Conservation (phyloP, 1,139 yeast species). For the Citeromyces hawaiiensis region DNA sequence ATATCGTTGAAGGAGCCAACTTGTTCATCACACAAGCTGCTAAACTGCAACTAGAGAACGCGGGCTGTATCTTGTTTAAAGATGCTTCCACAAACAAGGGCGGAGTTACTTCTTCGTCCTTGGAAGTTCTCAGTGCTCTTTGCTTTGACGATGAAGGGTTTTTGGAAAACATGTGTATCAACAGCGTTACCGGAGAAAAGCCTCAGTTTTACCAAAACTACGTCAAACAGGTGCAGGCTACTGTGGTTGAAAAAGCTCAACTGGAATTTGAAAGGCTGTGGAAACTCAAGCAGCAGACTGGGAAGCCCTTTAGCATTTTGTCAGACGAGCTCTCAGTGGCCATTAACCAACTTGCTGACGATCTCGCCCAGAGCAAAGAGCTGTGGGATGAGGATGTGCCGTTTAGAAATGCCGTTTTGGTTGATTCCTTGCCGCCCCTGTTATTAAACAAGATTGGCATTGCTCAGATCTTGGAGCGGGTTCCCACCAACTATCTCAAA, state of each 20-base stretch:
- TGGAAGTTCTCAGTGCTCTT: conserved; percentile 90
- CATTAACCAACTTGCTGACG: conserved; percentile 83
- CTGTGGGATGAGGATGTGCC: conserved; percentile 73
- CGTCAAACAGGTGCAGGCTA: conserved; percentile 71
- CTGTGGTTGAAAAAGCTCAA: conserved; percentile 65
- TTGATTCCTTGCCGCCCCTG: conserved; percentile 68
- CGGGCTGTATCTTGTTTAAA: conserved; percentile 79
- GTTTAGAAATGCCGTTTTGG: conserved; percentile 67
- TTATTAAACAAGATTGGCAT: conserved; percentile 68
- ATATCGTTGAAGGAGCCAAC: conserved; percentile 95
- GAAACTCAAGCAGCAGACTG: conserved; percentile 59
- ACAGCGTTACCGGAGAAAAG: conserved; percentile 30
- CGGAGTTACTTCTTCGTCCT: conserved; percentile 94
- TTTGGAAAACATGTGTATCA: conserved; percentile 62
- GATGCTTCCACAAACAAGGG: conserved; percentile 98
- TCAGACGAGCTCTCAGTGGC: conserved; percentile 80
- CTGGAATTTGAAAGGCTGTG: conserved; percentile 82
- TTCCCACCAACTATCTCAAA: conserved; percentile 78
- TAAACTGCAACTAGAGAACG: conserved; percentile 70
- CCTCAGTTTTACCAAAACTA: conserved; percentile 74
- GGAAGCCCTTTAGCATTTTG: conserved; percentile 59
- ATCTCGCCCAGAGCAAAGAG: conserved; percentile 68
- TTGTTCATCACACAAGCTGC: conserved; percentile 92
- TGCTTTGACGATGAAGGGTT: conserved; percentile 83
- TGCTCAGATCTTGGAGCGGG: conserved; percentile 55